A percentile compares a stretch with the other conserved stretches of the same genome.
Evolutionary conservation across 805 yeast species (phyloP).

Genomic region (Millerago galiae): DNA sequence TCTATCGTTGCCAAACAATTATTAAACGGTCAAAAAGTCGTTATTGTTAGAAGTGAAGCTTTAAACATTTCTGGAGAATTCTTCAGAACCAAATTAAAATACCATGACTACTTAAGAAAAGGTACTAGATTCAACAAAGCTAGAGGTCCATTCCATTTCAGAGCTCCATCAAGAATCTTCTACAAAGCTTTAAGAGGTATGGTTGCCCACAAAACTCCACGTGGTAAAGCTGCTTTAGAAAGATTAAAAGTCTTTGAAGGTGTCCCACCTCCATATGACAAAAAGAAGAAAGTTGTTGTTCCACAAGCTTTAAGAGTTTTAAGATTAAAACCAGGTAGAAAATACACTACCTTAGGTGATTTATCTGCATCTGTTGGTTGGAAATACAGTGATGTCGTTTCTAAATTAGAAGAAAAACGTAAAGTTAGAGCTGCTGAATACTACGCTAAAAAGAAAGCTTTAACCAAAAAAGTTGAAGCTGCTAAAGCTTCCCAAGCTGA

Average conservation of each 20-base stretch:
- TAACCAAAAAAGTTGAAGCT: conserved; percentile 82
- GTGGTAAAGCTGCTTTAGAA: conserved; percentile 99
- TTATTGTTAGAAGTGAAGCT: conserved; percentile 95
- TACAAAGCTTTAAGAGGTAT: conserved; percentile 99
- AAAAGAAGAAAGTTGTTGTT: conserved; percentile 99
- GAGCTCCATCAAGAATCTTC: conserved; percentile 99
- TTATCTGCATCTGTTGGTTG: conserved; percentile 97
- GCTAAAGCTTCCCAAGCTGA: conserved; percentile 85
- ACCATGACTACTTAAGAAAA: conserved; percentile 99
- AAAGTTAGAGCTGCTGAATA: conserved; percentile 98
- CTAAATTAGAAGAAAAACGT: conserved; percentile 98
- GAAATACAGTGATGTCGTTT: conserved; percentile 98
- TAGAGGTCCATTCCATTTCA: conserved; percentile 99
- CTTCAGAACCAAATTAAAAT: conserved; percentile 99
- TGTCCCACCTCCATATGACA: conserved; percentile 99
- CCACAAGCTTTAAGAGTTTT: conserved; percentile 99
- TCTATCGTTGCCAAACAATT: conserved; percentile 97
- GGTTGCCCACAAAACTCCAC: conserved; percentile 99
- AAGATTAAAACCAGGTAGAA: conserved; percentile 99
- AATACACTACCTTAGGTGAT: conserved; percentile 97
- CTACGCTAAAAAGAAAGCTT: conserved; percentile 98
- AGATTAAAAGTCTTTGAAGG: conserved; percentile 99
- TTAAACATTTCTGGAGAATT: conserved; percentile 99
- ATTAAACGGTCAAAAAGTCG: conserved; percentile 96
- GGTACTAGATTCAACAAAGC: conserved; percentile 98